phyloP scores from a whole-genome alignment of 805 yeast genomes.

The Wickerhamomyces chambardii region DNA sequence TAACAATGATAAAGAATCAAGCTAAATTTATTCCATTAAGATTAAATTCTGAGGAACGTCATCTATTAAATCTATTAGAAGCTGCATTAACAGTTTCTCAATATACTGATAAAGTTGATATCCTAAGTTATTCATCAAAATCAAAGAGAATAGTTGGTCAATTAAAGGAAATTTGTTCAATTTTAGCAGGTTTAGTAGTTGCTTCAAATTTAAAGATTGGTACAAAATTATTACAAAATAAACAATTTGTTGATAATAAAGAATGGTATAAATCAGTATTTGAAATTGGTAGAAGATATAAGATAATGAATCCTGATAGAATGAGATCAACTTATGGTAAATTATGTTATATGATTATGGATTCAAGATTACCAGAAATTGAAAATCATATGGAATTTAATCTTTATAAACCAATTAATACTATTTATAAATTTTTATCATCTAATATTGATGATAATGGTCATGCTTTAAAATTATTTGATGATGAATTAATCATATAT shows the following conservation, averaged over 20 bases:
- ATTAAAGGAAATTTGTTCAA: conserved; percentile 68
- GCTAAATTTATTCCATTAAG: conserved; percentile 60
- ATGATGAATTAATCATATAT: conserved; percentile 47
- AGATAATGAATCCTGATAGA: conserved; percentile 77
- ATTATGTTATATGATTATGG: conserved; percentile 80
- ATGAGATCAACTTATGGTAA: conserved; percentile 78
- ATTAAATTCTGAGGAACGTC: conserved; percentile 59
- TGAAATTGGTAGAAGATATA: conserved; percentile 75
- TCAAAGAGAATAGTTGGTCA: conserved; percentile 66
- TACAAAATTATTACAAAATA: conserved; percentile 51
- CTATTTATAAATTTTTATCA: conserved; percentile 41
- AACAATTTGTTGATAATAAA: conserved; percentile 60
- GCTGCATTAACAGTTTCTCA: conserved; percentile 76
- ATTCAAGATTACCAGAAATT: conserved; percentile 65
- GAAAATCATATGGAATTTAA: conserved; percentile 68
- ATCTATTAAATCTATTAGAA: conserved; percentile 53
- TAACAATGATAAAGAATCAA: conserved; percentile 25
- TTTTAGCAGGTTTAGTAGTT: conserved; percentile 68
- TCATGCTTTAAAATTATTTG: conserved; percentile 33
- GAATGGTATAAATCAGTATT: conserved; percentile 65
- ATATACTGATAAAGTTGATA: conserved; percentile 73
- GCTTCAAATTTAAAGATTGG: conserved; percentile 72
- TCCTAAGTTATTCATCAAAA: conserved; percentile 56
- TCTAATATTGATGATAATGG: conserved; percentile 27
- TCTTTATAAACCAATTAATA: conserved; percentile 60